These are phyloP conservation scores for Carpinus viminea DNA, from an alignment of 306 rosid genomes.

Conservation along the genomic window DNA sequence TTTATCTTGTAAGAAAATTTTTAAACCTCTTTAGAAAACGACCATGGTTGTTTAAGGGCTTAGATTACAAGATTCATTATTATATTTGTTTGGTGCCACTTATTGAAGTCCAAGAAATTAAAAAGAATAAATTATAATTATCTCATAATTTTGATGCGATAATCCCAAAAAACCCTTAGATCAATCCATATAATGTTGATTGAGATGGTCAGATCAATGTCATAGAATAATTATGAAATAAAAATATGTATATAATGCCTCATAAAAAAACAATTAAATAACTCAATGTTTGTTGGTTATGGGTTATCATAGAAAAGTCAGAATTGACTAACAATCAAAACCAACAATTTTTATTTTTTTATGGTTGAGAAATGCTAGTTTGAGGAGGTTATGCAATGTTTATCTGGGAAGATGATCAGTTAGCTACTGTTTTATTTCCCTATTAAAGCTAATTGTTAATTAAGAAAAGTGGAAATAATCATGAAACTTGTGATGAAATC, in stretches of 20 bases:
- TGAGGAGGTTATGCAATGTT: slow-evolving; percentile 29
- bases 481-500: slow-evolving; percentile 31
- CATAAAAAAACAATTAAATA: no score
- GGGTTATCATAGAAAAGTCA: no score
- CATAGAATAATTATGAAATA: no score
- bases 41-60: slow-evolving; percentile 9
- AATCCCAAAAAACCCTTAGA: no score
- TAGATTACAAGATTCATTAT: slow-evolving; percentile 11
- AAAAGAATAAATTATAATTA: not conserved
- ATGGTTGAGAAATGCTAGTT: not conserved
- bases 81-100: not conserved
- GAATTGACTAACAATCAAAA: not conserved
- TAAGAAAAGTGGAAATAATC: slow-evolving; percentile 5
- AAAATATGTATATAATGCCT: no score
- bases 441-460: slow-evolving; percentile 3
- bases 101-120: not conserved
- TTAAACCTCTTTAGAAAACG: slow-evolving; percentile 24
- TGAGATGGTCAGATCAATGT: no score
- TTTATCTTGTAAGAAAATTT: not conserved
- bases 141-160: no score
- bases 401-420: not conserved
- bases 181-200: no score
- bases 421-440: slow-evolving; percentile 12
- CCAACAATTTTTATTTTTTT: not conserved
- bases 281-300: no score